Conservation (phyloP, 1,139 yeast genomes). For the Blastobotrys capitulatus region DNA sequence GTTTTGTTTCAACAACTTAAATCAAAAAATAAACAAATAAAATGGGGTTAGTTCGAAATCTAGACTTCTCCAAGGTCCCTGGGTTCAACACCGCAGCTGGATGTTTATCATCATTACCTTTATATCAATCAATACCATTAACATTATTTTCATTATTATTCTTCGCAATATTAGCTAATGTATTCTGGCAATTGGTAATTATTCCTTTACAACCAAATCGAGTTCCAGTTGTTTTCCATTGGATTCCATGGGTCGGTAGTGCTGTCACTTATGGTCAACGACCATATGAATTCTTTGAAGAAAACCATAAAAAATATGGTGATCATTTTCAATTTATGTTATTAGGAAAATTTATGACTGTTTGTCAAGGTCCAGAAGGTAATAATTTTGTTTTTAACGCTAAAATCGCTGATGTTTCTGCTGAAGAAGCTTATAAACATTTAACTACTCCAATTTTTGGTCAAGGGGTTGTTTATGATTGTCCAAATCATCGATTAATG, state of each 20-base stretch:
- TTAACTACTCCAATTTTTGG: conserved; percentile 97
- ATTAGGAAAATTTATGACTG: conserved; percentile 91
- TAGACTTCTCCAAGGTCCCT: neutral
- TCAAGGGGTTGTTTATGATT: conserved; percentile 93
- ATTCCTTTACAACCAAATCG: conserved; percentile 50
- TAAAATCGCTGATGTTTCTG: conserved; percentile 82
- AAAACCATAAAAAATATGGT: conserved; percentile 76
- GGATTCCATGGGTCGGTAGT: conserved; percentile 95
- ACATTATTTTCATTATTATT: conserved; percentile 27
- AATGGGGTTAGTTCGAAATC: neutral
- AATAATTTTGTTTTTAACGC: conserved; percentile 95
- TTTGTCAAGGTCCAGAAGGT: conserved; percentile 93
- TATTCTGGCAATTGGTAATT: conserved; percentile 65
- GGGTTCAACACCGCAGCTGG: neutral
- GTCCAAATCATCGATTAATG: conserved; percentile 91
- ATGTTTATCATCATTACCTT: conserved; percentile 20
- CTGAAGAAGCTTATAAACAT: conserved; percentile 93
- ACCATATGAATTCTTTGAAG: conserved; percentile 83
- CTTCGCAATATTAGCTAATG: conserved; percentile 47
- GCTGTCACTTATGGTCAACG: conserved; percentile 85
- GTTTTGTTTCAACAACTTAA: too few relatives aligned
- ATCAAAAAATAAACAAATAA: too few relatives aligned
- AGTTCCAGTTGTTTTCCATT: conserved; percentile 80
- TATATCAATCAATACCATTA: conserved; percentile 27
- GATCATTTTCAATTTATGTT: conserved; percentile 86